Evolutionary conservation across 2,329 filamentous ascomycete genomes (phyloP).

Genomic region (Aspergillus pseudoglaucus): DNA sequence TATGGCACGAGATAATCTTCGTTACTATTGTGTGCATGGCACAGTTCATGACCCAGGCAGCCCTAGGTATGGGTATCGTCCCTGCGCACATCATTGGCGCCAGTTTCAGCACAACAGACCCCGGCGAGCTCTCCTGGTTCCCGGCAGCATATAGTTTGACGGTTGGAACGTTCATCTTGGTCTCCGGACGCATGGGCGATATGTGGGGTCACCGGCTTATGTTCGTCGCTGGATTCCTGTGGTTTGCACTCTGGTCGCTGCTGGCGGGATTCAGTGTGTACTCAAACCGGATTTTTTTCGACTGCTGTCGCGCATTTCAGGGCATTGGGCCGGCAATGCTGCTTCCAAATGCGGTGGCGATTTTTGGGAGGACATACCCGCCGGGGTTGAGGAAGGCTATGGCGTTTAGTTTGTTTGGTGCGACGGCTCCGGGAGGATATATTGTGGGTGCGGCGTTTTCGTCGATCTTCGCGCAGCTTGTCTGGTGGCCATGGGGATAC

Average conservation of each 20-base stretch:
- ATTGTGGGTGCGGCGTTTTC: slow-evolving; percentile 37
- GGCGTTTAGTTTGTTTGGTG: slow-evolving; percentile 50
- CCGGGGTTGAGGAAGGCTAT: slow-evolving; percentile 54
- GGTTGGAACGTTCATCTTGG: slow-evolving; percentile 30
- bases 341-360: slow-evolving; percentile 58
- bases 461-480: slow-evolving; percentile 28
- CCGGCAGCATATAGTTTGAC: slow-evolving; percentile 51
- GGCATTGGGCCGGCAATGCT: slow-evolving; percentile 55
- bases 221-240: slow-evolving; percentile 30
- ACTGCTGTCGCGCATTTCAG: slow-evolving; percentile 49
- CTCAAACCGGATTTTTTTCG: slow-evolving; percentile 41
- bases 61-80: slow-evolving; percentile 43
- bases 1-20: slow-evolving; percentile 21
- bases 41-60: slow-evolving; percentile 40
- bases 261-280: slow-evolving; percentile 30
- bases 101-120: slow-evolving; percentile 39
- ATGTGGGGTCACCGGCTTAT: slow-evolving; percentile 32
- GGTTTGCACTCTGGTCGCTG: slow-evolving; percentile 33
- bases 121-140: slow-evolving; percentile 48
- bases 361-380: slow-evolving; percentile 54
- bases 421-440: slow-evolving; percentile 41
- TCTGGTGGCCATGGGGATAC: slow-evolving; percentile 49
- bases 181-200: slow-evolving; percentile 29
- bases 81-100: slow-evolving; percentile 44
- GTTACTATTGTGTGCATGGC: slow-evolving; percentile 25